Percentiles rank a stretch among this genome's conserved stretches.
Conservation (phyloP, 2,329 filamentous ascomycete genomes). For the Colletotrichum plurivorum region DNA sequence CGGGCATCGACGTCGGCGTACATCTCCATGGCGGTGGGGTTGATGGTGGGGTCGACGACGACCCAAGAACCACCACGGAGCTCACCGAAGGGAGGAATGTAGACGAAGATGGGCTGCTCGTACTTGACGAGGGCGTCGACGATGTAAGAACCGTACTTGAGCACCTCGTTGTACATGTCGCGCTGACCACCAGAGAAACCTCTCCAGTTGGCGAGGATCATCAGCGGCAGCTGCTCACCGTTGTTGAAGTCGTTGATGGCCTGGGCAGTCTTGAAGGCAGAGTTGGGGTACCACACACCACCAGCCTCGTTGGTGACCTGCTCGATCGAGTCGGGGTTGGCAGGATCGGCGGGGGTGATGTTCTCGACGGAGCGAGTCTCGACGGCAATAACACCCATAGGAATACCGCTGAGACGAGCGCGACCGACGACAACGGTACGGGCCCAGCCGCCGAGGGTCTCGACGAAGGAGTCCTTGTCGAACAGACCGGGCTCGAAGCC, state of each 20-base stretch:
- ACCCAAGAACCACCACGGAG: slow-evolving; percentile 99
- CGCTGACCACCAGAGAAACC: slow-evolving; percentile 99
- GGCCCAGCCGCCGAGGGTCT: slow-evolving; percentile 97
- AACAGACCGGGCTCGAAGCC: slow-evolving; percentile 90
- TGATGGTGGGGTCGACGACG: slow-evolving; percentile 98
- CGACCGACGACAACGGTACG: slow-evolving; percentile 96
- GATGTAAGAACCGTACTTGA: slow-evolving; percentile 99
- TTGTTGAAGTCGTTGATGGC: slow-evolving; percentile 99
- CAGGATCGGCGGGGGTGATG: slow-evolving; percentile 94
- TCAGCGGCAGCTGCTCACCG: slow-evolving; percentile 96
- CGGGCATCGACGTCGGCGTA: slow-evolving; percentile 96
- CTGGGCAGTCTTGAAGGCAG: slow-evolving; percentile 99
- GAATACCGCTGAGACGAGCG: slow-evolving; percentile 95
- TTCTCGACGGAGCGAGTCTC: slow-evolving; percentile 98
- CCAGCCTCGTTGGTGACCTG: slow-evolving; percentile 95
- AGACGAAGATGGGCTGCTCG: slow-evolving; percentile 98
- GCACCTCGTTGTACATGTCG: slow-evolving; percentile 99
- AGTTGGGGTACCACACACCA: slow-evolving; percentile 99
- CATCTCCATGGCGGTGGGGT: slow-evolving; percentile 98
- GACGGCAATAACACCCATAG: slow-evolving; percentile 97
- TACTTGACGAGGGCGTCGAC: slow-evolving; percentile 98
- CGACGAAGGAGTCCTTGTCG: slow-evolving; percentile 96
- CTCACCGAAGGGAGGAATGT: slow-evolving; percentile 97
- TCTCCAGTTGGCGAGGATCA: slow-evolving; percentile 99
- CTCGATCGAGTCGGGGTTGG: slow-evolving; percentile 98